phyloP scores from a whole-genome alignment of 2,329 filamentous ascomycete species.

The Aspergillus vadensis region DNA sequence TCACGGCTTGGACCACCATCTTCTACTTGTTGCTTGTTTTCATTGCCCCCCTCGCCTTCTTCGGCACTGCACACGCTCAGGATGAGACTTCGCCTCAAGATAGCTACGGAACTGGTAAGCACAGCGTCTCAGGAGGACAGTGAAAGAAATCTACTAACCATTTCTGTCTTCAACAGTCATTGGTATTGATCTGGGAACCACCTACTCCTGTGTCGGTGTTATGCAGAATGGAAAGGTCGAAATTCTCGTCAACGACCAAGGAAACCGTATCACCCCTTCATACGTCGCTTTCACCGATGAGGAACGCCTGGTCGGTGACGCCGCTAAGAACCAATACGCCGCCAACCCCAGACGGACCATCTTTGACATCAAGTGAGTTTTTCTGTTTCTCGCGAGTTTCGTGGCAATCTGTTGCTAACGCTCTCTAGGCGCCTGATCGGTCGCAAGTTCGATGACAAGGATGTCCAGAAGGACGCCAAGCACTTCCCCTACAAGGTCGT shows the following conservation, averaged over 20 bases:
- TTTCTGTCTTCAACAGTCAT: constrained; percentile 62
- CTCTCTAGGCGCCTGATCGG: constrained; percentile 73
- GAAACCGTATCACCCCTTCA: constrained; percentile 92
- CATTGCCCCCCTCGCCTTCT: constrained; percentile 78
- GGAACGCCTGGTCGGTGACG: constrained; percentile 94
- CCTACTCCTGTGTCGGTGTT: constrained; percentile 84
- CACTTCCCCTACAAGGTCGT: constrained; percentile 97
- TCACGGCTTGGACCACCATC: constrained; percentile 77
- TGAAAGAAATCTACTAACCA: neutral
- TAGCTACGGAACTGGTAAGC: constrained; percentile 71
- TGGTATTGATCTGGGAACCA: constrained; percentile 94
- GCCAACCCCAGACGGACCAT: constrained; percentile 75
- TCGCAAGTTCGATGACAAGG: constrained; percentile 79
- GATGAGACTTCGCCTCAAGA: constrained; percentile 68
- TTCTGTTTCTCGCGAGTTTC: neutral
- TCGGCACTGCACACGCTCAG: constrained; percentile 72
- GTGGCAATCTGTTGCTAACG: constrained; percentile 12
- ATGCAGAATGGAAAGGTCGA: constrained; percentile 96
- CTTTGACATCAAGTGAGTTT: constrained; percentile 80
- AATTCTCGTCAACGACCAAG: constrained; percentile 94
- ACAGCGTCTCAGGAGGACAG: accelerated
- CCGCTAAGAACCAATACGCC: constrained; percentile 93
- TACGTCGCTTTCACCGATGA: constrained; percentile 97
- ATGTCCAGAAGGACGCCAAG: constrained; percentile 92
- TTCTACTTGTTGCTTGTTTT: constrained; percentile 91